Conservation (phyloP, 768 basidiomycete species). For the Lactifluus pinguis region DNA sequence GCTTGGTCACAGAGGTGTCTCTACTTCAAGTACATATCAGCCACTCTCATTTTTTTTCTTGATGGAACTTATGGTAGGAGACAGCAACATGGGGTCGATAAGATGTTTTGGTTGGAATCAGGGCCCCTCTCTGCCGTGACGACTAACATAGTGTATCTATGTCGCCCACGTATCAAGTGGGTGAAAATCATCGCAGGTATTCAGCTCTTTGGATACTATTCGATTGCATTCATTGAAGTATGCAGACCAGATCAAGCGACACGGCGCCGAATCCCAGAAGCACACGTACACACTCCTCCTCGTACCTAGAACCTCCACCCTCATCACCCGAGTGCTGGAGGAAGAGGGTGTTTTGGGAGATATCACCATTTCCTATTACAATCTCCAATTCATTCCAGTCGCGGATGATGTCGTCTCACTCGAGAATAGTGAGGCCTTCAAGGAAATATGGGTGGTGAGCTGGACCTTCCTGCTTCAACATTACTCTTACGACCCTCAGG, state of each 20-base stretch:
- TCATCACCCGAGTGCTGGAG: constrained; percentile 80
- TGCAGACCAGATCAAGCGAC: constrained; percentile 86
- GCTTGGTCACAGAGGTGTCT: constrained; percentile 90
- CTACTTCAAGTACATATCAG: constrained; percentile 64
- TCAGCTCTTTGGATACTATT: constrained; percentile 24
- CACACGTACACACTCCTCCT: constrained; percentile 82
- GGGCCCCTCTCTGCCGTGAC: constrained; percentile 78
- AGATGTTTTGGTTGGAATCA: constrained; percentile 98
- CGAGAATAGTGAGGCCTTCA: constrained; percentile 78
- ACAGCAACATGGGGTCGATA: constrained; percentile 97
- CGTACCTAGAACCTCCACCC: constrained; percentile 78
- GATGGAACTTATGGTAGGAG: neutral
- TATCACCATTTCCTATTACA: constrained; percentile 76
- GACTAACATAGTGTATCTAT: constrained; percentile 87
- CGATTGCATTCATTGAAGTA: constrained; percentile 21
- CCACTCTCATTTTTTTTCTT: neutral
- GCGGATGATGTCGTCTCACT: constrained; percentile 90
- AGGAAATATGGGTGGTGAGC: constrained; percentile 85
- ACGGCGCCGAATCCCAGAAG: constrained; percentile 59
- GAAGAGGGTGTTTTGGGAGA: constrained; percentile 99
- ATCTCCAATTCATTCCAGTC: constrained; percentile 88
- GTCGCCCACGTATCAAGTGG: constrained; percentile 75
- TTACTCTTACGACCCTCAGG: constrained; percentile 6
- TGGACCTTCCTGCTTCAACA: neutral
- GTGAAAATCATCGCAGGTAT: constrained; percentile 88